Base-by-base conservation (phyloP, 176 grass and related monocot species). In the Oryza australiensis region DNA sequence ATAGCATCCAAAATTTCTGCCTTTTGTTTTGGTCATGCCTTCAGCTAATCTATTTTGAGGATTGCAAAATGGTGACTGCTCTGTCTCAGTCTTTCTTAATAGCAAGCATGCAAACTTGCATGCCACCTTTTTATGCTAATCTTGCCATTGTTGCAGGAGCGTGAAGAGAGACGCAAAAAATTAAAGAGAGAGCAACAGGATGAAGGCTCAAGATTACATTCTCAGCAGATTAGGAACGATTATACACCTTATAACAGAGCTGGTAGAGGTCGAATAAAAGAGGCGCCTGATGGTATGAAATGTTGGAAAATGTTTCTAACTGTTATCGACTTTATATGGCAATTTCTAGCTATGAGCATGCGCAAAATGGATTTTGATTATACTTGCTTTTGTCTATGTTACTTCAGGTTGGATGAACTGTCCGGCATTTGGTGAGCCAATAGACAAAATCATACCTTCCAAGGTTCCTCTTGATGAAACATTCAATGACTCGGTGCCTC, bases 391-490 rank as follows among this genome's bases (percentile, higher is more conserved):
- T 70, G 35, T 70, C 62, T 23, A 16, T 53, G 43, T 62, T 71
- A 24, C 89, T 86, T 82, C 73, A 99, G 97, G 97, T 14, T 99
- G 97, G 97, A 79, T 99, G 85, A 89, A 92, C 38, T 99, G 97
- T 68, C 97, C 97, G 57, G 83, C 91, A 67, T 90, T 94, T 94
- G 97, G 97, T 63, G 80, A 93, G 62, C 92, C 90, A 76, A 99
- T 99, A 72, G 91, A 91, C 72, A 93, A 91, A 88, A 85, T 99
- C 60, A 99, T 99, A 73, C 97, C 97, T 67, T 99, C 97, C 59
- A 99, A 99, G 90, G 97, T 96, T 86, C 97, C 97, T 88, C 97
- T 99, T 33, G 93, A 99, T 30, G 97, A 99, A 80, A 94, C 91
- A 46, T 99, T 88, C 76, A 99, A 99, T 83, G 97, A 99, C 10